A percentile compares a stretch with the other conserved stretches of the same genome.
Evolutionary conservation across 257 asterid genomes (phyloP).

Genomic region (Nicotiana knightiana): DNA sequence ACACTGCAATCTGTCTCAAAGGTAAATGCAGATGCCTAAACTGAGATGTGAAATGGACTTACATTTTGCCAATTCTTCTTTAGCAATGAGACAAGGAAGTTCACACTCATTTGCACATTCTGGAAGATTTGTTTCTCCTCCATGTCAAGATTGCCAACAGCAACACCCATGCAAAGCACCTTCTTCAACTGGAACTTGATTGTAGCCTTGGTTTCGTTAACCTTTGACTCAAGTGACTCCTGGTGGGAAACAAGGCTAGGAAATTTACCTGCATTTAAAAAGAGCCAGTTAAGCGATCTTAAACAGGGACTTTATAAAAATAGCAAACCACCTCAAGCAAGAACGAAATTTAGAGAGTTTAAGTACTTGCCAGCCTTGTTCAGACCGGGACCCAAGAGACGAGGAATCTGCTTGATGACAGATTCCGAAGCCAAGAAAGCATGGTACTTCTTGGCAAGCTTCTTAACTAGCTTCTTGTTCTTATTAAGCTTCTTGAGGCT

Average conservation of each 20-base stretch:
- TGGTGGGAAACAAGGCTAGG: constrained; percentile 18
- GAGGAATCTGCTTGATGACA: constrained; percentile 19
- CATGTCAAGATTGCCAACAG: neutral
- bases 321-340: neutral
- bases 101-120: constrained; percentile 17
- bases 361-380: constrained; percentile 22
- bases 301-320: neutral
- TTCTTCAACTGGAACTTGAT: constrained; percentile 10
- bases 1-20: neutral
- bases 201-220: constrained; percentile 17
- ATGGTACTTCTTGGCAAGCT: constrained; percentile 25
- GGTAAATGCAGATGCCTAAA: neutral
- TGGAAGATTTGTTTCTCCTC: constrained; percentile 9
- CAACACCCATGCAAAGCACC: constrained; percentile 10
- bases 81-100: constrained; percentile 11
- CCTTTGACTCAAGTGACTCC: constrained; percentile 17
- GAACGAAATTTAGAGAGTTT: neutral
- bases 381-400: constrained; percentile 20
- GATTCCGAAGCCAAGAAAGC: constrained; percentile 14
- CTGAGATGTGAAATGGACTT: neutral
- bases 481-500: constrained; percentile 20
- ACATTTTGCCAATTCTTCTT: constrained; percentile 22
- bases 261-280: constrained; percentile 11
- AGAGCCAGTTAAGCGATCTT: neutral
- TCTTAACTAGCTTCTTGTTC: constrained; percentile 23